phyloP scores from a whole-genome alignment of 371 early-diverging fungal species.

The Mucor plumbeus region DNA sequence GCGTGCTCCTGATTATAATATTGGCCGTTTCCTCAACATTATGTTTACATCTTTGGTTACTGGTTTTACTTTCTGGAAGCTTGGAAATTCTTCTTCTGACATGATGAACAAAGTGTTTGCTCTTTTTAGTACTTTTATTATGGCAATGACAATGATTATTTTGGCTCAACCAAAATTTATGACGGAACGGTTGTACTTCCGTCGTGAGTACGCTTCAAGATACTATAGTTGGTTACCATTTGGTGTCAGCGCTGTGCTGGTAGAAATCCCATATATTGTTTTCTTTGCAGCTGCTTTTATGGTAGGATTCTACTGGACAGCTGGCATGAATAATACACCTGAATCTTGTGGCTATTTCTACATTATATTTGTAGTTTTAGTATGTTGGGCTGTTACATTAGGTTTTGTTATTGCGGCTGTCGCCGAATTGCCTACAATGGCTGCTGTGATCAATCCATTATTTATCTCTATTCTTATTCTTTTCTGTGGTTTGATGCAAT shows the following conservation, averaged over 20 bases:
- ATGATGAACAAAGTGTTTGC: conserved; percentile 70
- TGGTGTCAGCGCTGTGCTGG: conserved; percentile 54
- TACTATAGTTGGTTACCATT: conserved; percentile 71
- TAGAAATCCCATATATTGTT: conserved; percentile 59
- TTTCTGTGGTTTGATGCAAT: conserved; percentile 69
- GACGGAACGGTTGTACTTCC: conserved; percentile 64
- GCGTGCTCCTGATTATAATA: conserved; percentile 63
- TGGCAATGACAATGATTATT: conserved; percentile 50
- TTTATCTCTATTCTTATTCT: conserved; percentile 64
- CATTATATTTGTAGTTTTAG: conserved; percentile 53
- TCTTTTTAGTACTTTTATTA: conserved; percentile 66
- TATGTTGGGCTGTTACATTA: conserved; percentile 62
- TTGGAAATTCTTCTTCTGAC: conserved; percentile 54
- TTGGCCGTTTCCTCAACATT: conserved; percentile 53
- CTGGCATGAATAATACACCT: conserved; percentile 51
- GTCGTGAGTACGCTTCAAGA: conserved; percentile 67
- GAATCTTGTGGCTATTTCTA: conserved; percentile 60
- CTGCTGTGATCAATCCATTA: conserved; percentile 67
- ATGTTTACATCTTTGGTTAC: conserved; percentile 51
- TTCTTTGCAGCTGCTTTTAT: conserved; percentile 54
- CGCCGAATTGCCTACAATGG: conserved; percentile 52
- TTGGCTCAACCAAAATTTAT: conserved; percentile 56
- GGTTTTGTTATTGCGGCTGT: conserved; percentile 48
- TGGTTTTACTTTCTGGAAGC: conserved; percentile 63
- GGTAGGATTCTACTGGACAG: conserved; percentile 66